These are phyloP conservation scores for Candida pseudofarinosa DNA, from an alignment of 805 yeast genomes.

Conservation along the genomic window DNA sequence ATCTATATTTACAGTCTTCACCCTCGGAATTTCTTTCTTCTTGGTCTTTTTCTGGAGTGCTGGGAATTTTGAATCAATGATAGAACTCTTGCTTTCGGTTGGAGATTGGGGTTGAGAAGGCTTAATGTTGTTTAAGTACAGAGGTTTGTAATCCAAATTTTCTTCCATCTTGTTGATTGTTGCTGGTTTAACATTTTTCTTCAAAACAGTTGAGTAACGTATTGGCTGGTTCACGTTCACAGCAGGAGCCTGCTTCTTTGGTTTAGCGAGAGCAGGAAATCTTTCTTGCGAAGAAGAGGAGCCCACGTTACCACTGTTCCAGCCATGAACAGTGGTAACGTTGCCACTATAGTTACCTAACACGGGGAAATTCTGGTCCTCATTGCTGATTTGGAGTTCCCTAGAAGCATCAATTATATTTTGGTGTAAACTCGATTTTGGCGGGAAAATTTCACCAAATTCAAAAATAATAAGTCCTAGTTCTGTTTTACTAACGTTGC, in stretches of 20 bases:
- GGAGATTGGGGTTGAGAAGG: slow-evolving; percentile 27
- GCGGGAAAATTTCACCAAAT: slow-evolving; percentile 52
- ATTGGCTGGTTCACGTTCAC: slow-evolving; percentile 22
- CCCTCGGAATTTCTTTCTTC: slow-evolving; percentile 49
- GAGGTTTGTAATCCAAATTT: slow-evolving; percentile 22
- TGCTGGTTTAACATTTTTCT: slow-evolving; percentile 12
- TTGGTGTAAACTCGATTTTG: slow-evolving; percentile 40
- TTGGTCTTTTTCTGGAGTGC: slow-evolving; percentile 39
- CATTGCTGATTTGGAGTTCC: slow-evolving; percentile 15
- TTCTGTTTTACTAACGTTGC: slow-evolving; percentile 35
- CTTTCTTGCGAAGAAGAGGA: slow-evolving; percentile 16
- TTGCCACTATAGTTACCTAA: slow-evolving; percentile 25
- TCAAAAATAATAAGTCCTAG: slow-evolving; percentile 56
- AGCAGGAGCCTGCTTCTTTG: slow-evolving; percentile 15
- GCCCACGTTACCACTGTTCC: slow-evolving; percentile 18
- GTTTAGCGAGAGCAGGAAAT: slow-evolving; percentile 33
- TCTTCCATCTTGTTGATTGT: slow-evolving; percentile 15
- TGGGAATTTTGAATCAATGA: slow-evolving; percentile 42
- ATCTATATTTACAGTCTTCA: slow-evolving; percentile 41
- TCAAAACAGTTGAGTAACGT: slow-evolving; percentile 31
- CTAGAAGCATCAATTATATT: slow-evolving; percentile 26
- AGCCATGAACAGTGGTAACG: slow-evolving; percentile 16
- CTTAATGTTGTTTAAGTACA: slow-evolving; percentile 22
- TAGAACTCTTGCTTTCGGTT: slow-evolving; percentile 16
- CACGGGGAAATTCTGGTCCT: slow-evolving; percentile 47